Base-by-base conservation (phyloP, 208 protist genomes). In the Acanthamoeba polyphaga region DNA sequence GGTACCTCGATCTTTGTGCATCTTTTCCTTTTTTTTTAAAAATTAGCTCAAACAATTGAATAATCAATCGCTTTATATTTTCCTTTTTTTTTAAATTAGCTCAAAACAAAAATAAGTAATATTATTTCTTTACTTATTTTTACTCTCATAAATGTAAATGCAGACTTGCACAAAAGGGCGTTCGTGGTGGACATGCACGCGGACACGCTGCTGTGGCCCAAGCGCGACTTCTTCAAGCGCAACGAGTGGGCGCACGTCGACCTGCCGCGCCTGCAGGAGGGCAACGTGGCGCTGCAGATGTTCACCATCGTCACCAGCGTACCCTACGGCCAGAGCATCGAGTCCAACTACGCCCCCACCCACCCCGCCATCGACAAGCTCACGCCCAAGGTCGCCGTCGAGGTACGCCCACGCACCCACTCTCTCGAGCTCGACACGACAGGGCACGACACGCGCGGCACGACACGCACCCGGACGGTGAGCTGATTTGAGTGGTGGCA, bases 251-350 rank as follows among this genome's bases (percentile, higher is more conserved):
- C 62, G 34, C 93, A 95, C 64, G 93, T 95, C 62, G 93, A 95
- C 34, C 62, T 95, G 62, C 93, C 93, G 17, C 32, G 93, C 29
- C 93, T 95, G 66, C 60, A 84, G 43, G 93, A 95, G 62, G 93
- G 93, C 58, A 95, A 95, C 93, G 93, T 95, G 29, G 93, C 93
- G 8, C 62, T 95, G 29, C 93, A 95, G 82, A 72, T 64, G 53
- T 95, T 95, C 64, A 95, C 93, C 64, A 95, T 95, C 82, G 93
- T 88, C 24, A 89, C 82, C 34, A 95, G 60, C 43, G 82, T 94
- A 27, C 89, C 89, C 51, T 55, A 55, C 51, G 70, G 62, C 68
- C 43, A 70, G 68, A 76, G 55, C 68, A 66, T 92, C 27, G 87
- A 92, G 29, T 76, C 62, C 87, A 92, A 92, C 62, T 55, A 68